Evolutionary conservation across 352 stramenopile genomes (phyloP).

Genomic region (Globisporangium emineosum): DNA sequence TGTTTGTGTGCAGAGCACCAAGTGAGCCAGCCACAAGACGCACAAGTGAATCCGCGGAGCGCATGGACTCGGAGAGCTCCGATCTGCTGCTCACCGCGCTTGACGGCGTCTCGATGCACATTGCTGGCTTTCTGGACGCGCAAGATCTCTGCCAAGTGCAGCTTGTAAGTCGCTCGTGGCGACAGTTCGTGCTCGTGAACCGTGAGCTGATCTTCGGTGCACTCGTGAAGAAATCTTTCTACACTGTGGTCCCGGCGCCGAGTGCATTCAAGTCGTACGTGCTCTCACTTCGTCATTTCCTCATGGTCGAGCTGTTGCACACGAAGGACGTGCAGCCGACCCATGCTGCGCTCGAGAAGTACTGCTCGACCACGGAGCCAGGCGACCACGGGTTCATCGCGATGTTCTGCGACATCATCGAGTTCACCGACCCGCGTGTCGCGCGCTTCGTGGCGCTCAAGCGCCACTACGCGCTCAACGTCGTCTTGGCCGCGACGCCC

Average conservation of each 20-base stretch:
- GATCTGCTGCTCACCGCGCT: slow-evolving; percentile 35
- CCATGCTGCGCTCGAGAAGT: slow-evolving; percentile 47
- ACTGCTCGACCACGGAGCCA: slow-evolving; percentile 40
- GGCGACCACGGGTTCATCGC: slow-evolving; percentile 60
- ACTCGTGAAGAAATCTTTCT: slow-evolving; percentile 38
- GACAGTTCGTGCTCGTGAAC: slow-evolving; percentile 35
- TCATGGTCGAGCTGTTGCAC: slow-evolving; percentile 52
- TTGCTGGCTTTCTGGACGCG: slow-evolving; percentile 52
- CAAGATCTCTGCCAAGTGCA: slow-evolving; percentile 39
- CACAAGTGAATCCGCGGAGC: background rate
- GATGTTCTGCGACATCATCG: slow-evolving; percentile 77
- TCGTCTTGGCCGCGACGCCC: slow-evolving; percentile 58
- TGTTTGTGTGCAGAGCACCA: slow-evolving; percentile 7
- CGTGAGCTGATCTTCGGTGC: slow-evolving; percentile 34
- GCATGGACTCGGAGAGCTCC: slow-evolving; percentile 3
- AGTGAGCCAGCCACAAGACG: background rate
- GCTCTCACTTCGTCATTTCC: slow-evolving; percentile 33
- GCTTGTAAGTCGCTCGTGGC: slow-evolving; percentile 40
- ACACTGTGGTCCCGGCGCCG: slow-evolving; percentile 36
- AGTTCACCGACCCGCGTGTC: slow-evolving; percentile 56
- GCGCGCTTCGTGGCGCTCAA: slow-evolving; percentile 53
- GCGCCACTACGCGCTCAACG: slow-evolving; percentile 54
- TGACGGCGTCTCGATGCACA: slow-evolving; percentile 46
- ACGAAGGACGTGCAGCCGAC: slow-evolving; percentile 31
- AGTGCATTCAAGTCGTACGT: slow-evolving; percentile 57